A percentile compares a stretch with the other conserved stretches of the same genome.
These are phyloP conservation scores for Ophiostoma sp. DNA, from an alignment of 2,329 filamentous ascomycete genomes.

Conservation along the genomic window DNA sequence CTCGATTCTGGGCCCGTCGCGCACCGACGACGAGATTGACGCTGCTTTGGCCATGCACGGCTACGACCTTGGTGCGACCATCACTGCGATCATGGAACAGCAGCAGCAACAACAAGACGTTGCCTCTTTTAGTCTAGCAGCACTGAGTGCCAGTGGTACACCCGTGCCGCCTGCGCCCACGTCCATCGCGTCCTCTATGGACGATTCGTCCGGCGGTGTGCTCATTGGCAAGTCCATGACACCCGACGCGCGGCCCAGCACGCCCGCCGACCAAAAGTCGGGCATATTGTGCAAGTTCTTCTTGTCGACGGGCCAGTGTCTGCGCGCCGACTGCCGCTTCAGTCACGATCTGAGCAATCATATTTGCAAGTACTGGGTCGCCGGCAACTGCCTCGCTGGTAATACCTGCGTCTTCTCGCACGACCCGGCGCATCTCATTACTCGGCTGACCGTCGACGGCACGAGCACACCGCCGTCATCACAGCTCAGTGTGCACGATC, in stretches of 20 bases:
- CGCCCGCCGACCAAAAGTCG: conserved; percentile 75
- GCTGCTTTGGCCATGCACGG: conserved; percentile 83
- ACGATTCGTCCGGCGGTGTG: conserved; percentile 58
- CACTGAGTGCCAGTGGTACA: conserved; percentile 35
- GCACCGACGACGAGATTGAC: conserved; percentile 92
- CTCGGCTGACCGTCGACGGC: conserved; percentile 73
- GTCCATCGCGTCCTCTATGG: conserved; percentile 34
- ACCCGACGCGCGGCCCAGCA: conserved; percentile 70
- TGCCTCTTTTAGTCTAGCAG: conserved; percentile 32
- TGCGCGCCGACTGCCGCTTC: conserved; percentile 93
- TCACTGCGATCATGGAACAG: conserved; percentile 79
- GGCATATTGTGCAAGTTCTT: conserved; percentile 97
- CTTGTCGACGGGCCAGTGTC: conserved; percentile 90
- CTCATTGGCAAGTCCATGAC: conserved; percentile 89
- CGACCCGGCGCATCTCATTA: conserved; percentile 84
- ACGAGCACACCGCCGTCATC: conserved; percentile 65
- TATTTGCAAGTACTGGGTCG: conserved; percentile 98
- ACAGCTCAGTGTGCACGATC: conserved; percentile 67
- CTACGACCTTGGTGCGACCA: conserved; percentile 90
- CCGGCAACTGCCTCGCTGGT: conserved; percentile 91
- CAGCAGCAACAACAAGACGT: conserved; percentile 46
- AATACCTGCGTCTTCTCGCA: conserved; percentile 96
- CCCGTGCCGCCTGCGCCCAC: conserved; percentile 19
- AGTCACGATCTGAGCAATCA: conserved; percentile 95
- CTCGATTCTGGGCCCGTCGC: conserved; percentile 85